These are phyloP conservation scores for Malassezia pachydermatis DNA, from an alignment of 1,284 basidiomycete species.

Conservation along the genomic window DNA sequence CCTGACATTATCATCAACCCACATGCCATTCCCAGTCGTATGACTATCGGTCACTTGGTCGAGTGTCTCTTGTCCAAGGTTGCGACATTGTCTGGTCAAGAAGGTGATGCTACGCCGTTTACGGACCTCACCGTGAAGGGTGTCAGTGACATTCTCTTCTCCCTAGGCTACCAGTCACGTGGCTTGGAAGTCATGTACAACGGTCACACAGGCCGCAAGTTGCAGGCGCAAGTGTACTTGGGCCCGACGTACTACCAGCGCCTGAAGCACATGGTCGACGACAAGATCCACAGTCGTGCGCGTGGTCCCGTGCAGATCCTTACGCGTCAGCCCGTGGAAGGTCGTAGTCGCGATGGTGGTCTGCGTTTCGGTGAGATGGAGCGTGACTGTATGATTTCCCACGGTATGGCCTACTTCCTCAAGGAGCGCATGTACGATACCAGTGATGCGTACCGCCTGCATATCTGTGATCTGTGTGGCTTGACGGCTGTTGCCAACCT, in stretches of 20 bases:
- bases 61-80: slow-evolving; percentile 95
- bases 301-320: slow-evolving; percentile 94
- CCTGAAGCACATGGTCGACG: slow-evolving; percentile 99
- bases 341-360: slow-evolving; percentile 95
- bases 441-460: slow-evolving; percentile 43
- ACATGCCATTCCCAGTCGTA: slow-evolving; percentile 97
- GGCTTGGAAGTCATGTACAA: slow-evolving; percentile 96
- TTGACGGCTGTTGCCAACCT: slow-evolving; percentile 44
- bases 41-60: slow-evolving; percentile 99
- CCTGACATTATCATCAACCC: slow-evolving; percentile 98
- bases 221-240: slow-evolving; percentile 95
- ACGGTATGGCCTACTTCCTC: slow-evolving; percentile 94
- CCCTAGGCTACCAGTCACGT: slow-evolving; percentile 61
- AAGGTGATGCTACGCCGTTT: slow-evolving; percentile 97
- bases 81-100: slow-evolving; percentile 85
- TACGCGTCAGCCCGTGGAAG: slow-evolving; percentile 96
- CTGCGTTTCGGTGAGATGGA: slow-evolving; percentile 99
- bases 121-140: slow-evolving; percentile 95
- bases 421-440: slow-evolving; percentile 48
- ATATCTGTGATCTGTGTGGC: slow-evolving; percentile 46
- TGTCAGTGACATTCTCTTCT: slow-evolving; percentile 37
- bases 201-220: slow-evolving; percentile 89
- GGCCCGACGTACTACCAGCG: slow-evolving; percentile 99
- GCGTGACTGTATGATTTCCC: slow-evolving; percentile 99
- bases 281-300: slow-evolving; percentile 97